A percentile compares a stretch with the other conserved stretches of the same genome.
phyloP scores from a whole-genome alignment of 139 green algal genomes.

The Micractinium conductrix region DNA sequence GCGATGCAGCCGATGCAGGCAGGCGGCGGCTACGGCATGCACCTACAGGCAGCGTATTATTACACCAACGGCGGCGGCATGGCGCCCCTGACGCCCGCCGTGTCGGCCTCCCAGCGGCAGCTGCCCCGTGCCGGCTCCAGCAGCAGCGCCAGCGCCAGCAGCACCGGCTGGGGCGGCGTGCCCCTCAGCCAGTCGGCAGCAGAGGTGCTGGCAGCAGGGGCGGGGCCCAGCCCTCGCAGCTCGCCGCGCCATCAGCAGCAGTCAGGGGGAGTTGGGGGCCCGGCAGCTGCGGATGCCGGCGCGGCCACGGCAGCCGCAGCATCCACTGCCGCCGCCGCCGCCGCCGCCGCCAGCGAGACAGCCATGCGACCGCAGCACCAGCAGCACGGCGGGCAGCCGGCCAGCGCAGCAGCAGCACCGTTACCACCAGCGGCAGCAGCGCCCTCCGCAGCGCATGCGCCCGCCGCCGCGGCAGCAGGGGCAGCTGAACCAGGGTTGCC shows the following conservation, averaged over 20 bases:
- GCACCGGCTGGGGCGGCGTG: slow-evolving; percentile 36
- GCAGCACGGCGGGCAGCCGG: too few species aligned
- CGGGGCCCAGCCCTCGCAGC: slow-evolving; percentile 2
- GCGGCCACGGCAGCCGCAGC: too few species aligned
- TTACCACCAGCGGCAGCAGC: neutral
- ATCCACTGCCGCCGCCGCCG: neutral
- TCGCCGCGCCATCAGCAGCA: neutral
- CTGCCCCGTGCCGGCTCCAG: neutral
- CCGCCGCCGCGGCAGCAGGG: neutral
- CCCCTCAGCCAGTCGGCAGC: slow-evolving; percentile 22
- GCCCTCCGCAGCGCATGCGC: neutral
- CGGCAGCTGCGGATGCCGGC: neutral
- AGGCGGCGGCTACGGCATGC: slow-evolving; percentile 3
- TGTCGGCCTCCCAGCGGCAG: slow-evolving; percentile 6
- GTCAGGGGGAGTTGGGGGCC: neutral
- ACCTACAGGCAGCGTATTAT: neutral
- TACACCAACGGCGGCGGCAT: neutral
- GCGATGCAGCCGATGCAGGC: neutral
- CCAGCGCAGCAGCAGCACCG: neutral
- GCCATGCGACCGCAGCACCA: too few species aligned
- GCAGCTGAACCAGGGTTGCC: neutral
- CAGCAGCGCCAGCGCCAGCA: slow-evolving; percentile 2
- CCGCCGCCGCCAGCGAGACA: neutral
- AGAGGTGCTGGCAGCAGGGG: neutral
- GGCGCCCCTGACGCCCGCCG: neutral